These are phyloP conservation scores for Cynara cardunculus DNA, from an alignment of 129 eudicot genomes.

Conservation along the genomic window DNA sequence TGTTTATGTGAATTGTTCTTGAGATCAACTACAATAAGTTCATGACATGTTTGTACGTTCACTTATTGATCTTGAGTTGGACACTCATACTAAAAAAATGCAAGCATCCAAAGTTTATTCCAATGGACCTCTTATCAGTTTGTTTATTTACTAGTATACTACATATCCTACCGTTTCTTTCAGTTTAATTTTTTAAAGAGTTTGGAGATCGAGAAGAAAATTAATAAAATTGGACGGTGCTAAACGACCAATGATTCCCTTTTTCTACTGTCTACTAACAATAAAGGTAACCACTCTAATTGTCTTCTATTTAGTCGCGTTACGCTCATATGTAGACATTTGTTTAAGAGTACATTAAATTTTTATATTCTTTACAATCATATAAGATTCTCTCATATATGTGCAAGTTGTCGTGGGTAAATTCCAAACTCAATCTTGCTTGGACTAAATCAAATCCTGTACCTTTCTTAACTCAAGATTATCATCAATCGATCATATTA, in stretches of 20 bases:
- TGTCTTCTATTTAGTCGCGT: background rate
- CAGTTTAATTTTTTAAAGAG: constrained; percentile 99
- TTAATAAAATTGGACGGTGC: constrained; percentile 97
- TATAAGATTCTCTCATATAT: constrained; percentile 4
- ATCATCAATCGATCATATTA: no score
- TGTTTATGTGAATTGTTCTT: no score
- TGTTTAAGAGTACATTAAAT: background rate
- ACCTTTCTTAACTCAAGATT: no score
- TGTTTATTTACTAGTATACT: constrained; percentile 13
- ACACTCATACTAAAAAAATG: no score
- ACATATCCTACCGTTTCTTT: constrained; percentile 20
- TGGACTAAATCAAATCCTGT: constrained; percentile 1
- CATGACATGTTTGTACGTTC: no score
- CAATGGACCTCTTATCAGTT: background rate
- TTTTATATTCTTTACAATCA: background rate
- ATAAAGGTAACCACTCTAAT: constrained; percentile 55
- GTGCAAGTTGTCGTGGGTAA: background rate
- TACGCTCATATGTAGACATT: background rate
- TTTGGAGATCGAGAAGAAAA: constrained; percentile 99
- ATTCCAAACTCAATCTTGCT: background rate
- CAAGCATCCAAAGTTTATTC: no score
- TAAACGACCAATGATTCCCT: constrained; percentile 89
- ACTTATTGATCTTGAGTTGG: no score
- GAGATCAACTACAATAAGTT: no score
- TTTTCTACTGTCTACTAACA: constrained; percentile 94